Percentiles rank a stretch among this genome's conserved stretches.
These are phyloP conservation scores for Corymbia maculata DNA, from an alignment of 345 rosid species.

Conservation along the genomic window DNA sequence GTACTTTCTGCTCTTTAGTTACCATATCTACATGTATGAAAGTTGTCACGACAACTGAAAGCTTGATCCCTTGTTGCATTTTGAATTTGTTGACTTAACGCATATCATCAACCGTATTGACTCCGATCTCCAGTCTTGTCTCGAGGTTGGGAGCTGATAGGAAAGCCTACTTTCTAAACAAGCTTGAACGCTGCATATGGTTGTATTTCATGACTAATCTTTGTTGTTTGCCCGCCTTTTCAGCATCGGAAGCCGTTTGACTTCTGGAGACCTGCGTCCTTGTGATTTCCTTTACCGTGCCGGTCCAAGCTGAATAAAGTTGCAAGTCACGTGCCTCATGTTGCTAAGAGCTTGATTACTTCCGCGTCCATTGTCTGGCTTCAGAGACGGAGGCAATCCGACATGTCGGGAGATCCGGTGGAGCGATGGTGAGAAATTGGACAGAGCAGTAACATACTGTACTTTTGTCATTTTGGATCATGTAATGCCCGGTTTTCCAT, in stretches of 20 bases:
- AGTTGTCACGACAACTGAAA: not conserved
- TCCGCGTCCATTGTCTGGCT: not conserved
- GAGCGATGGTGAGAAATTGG: not conserved
- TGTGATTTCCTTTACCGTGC: not conserved
- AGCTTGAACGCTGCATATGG: not conserved
- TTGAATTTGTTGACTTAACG: not conserved
- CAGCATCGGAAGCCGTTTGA: slow-evolving; percentile 55
- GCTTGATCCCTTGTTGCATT: not conserved
- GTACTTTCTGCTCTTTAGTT: slow-evolving; percentile 12
- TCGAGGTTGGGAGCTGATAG: not conserved
- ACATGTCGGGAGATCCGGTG: not conserved
- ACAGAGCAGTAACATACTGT: not conserved
- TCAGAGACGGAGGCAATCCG: not conserved
- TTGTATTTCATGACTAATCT: not conserved
- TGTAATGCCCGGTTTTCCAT: not conserved
- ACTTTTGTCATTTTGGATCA: not conserved
- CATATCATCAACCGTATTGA: not conserved
- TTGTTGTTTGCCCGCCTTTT: not conserved
- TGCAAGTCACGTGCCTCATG: not conserved
- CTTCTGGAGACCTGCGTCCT: slow-evolving; percentile 41
- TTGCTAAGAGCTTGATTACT: not conserved
- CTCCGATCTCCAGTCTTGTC: not conserved
- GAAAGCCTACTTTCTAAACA: not conserved
- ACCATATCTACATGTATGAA: not conserved
- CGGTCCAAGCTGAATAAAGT: not conserved